Percentiles rank a stretch among this genome's conserved stretches.
phyloP scores from a whole-genome alignment of 345 rosid genomes.

The Trapa bicornis region DNA sequence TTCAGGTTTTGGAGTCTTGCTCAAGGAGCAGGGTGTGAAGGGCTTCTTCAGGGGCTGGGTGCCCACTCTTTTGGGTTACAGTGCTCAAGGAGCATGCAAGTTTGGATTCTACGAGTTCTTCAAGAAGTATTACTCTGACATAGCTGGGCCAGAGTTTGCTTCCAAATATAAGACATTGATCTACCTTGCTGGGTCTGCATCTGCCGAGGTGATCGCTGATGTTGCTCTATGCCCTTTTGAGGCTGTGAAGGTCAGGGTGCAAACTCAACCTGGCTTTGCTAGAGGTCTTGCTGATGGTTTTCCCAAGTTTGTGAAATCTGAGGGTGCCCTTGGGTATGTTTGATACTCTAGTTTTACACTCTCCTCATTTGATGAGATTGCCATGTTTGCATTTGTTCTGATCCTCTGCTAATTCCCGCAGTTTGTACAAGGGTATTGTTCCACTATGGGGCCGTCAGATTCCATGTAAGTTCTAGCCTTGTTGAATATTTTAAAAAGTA shows the following conservation, averaged over 20 bases:
- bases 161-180: slow-evolving; percentile 78
- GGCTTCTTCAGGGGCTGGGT: slow-evolving; percentile 88
- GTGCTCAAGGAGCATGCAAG: slow-evolving; percentile 96
- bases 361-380: not conserved
- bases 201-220: slow-evolving; percentile 86
- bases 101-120: slow-evolving; percentile 74
- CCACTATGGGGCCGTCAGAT: slow-evolving; percentile 99
- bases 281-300: slow-evolving; percentile 82
- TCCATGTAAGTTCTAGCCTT: slow-evolving; percentile 52
- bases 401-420: slow-evolving; percentile 17
- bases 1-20: slow-evolving; percentile 63
- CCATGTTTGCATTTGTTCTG: not conserved
- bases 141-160: slow-evolving; percentile 84
- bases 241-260: slow-evolving; percentile 92
- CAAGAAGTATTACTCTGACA: slow-evolving; percentile 88
- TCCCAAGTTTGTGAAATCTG: slow-evolving; percentile 68
- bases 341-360: not conserved
- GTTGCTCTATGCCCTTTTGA: slow-evolving; percentile 91
- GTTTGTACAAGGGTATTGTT: slow-evolving; percentile 75
- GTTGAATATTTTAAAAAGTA: not conserved
- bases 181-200: slow-evolving; percentile 90
- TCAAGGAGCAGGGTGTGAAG: slow-evolving; percentile 73
- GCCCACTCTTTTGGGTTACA: slow-evolving; percentile 83
- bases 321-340: slow-evolving; percentile 61
- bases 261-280: slow-evolving; percentile 93